Evolutionary conservation across 1,139 yeast genomes (phyloP).

Genomic region (Scheffersomyces cryptocercus): DNA sequence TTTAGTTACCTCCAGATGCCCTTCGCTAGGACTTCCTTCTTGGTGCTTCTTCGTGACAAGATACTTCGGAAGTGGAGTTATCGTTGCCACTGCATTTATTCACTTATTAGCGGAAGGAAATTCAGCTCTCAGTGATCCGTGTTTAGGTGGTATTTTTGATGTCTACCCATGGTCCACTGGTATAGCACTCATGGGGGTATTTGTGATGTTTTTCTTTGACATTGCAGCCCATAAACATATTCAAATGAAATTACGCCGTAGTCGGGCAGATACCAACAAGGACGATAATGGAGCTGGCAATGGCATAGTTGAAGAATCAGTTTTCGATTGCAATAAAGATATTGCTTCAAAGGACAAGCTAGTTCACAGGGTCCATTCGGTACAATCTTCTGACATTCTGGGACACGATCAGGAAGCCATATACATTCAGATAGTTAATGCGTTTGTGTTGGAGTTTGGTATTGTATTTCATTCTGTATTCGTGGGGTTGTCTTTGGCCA

Average conservation of each 20-base stretch:
- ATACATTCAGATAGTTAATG: conserved; percentile 19
- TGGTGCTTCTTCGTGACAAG: conserved; percentile 59
- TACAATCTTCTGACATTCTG: no score
- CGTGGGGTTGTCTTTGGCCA: conserved; percentile 41
- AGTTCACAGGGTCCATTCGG: no score
- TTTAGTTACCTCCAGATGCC: conserved; percentile 21
- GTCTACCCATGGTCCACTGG: conserved; percentile 47
- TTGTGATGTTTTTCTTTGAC: conserved; percentile 33
- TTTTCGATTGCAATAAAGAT: no score
- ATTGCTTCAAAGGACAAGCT: no score
- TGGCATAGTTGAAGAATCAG: no score
- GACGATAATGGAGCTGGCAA: no score
- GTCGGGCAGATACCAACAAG: no score
- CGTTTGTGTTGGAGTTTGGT: conserved; percentile 39
- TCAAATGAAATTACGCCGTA: conserved; percentile 2
- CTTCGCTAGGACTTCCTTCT: conserved; percentile 22
- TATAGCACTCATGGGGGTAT: conserved; percentile 39
- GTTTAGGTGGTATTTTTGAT: conserved; percentile 35
- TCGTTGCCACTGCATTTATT: conserved; percentile 69
- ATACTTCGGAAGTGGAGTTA: conserved; percentile 91
- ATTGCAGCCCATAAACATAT: conserved; percentile 25
- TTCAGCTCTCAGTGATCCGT: conserved; percentile 28
- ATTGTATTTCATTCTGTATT: conserved; percentile 42
- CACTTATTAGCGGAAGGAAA: conserved; percentile 34
- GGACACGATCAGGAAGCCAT: no score